Conservation (phyloP, 768 basidiomycete species). For the Lyophyllum decastes region DNA sequence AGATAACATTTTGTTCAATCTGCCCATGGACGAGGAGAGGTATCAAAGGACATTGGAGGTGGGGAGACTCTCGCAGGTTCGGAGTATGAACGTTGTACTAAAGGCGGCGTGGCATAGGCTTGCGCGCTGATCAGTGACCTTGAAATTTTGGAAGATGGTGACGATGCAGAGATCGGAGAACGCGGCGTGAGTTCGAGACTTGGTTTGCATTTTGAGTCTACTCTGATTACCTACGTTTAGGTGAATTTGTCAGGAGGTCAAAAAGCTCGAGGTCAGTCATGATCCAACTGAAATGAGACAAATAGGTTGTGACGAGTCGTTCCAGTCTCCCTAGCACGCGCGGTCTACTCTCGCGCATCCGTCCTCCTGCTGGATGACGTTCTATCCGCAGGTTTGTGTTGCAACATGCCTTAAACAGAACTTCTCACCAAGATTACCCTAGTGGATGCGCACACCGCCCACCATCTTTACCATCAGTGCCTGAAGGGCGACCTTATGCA, state of each 20-base stretch:
- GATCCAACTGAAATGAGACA: too few species aligned
- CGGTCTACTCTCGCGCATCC: conserved; percentile 87
- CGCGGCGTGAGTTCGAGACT: conserved; percentile 58
- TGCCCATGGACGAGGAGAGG: conserved; percentile 68
- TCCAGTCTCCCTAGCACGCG: conserved; percentile 74
- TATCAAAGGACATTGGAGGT: conserved; percentile 80
- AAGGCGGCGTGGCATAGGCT: conserved; percentile 28
- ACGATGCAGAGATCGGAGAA: conserved; percentile 87
- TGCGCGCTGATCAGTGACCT: conserved; percentile 74
- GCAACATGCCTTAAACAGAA: neutral
- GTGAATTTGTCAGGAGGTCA: conserved; percentile 62
- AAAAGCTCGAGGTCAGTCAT: conserved; percentile 57
- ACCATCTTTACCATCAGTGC: conserved; percentile 83
- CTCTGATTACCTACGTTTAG: conserved; percentile 20
- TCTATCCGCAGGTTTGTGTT: conserved; percentile 46
- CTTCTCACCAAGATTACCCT: neutral
- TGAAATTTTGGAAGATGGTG: conserved; percentile 84
- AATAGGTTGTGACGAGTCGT: neutral
- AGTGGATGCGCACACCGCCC: conserved; percentile 93
- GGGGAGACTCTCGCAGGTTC: conserved; percentile 26
- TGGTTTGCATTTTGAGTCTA: neutral
- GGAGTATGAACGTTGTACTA: conserved; percentile 12
- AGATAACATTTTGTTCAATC: conserved; percentile 71
- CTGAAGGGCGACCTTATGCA: conserved; percentile 81
- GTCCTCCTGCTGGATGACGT: conserved; percentile 86